Evolutionary conservation across 495 filamentous ascomycete species (phyloP).

Genomic region (Amniculicola lignicola): DNA sequence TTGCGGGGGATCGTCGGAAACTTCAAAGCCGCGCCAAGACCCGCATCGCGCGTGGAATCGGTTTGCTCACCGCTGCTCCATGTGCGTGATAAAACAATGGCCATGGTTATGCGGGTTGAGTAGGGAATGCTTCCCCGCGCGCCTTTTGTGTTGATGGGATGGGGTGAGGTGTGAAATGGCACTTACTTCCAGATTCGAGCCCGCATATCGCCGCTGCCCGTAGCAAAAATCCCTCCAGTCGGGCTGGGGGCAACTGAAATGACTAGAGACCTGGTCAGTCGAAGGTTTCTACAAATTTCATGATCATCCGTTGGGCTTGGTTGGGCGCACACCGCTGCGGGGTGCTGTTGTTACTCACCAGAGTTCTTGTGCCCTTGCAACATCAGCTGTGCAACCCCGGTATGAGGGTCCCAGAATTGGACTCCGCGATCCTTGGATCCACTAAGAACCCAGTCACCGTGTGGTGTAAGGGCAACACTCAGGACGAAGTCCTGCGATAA

Average conservation of each 20-base stretch:
- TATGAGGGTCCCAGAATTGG: constrained; percentile 47
- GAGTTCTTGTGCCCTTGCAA: constrained; percentile 47
- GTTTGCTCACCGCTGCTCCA: no score
- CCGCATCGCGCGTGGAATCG: constrained; percentile 1
- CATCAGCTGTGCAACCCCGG: constrained; percentile 44
- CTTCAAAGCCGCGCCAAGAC: constrained; percentile 2
- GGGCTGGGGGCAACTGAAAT: constrained; percentile 47
- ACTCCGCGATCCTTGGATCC: constrained; percentile 47
- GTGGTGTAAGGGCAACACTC: constrained; percentile 43
- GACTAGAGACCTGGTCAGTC: constrained; percentile 28
- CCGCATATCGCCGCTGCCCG: constrained; percentile 45
- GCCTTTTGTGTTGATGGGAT: background rate
- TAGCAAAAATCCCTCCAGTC: constrained; percentile 42
- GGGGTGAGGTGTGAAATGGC: constrained; percentile 5
- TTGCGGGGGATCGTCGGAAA: background rate
- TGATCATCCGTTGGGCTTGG: no score
- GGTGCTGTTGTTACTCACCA: constrained; percentile 39
- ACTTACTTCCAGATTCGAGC: constrained; percentile 45
- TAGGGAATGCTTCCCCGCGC: no score
- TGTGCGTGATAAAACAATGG: no score
- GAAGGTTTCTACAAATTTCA: no score
- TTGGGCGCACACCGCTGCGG: no score
- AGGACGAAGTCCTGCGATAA: constrained; percentile 43
- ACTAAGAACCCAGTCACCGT: constrained; percentile 43
- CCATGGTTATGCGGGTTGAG: no score